Base-by-base conservation (phyloP, 371 early-diverging fungal species). In the Enteropsectra breve region DNA sequence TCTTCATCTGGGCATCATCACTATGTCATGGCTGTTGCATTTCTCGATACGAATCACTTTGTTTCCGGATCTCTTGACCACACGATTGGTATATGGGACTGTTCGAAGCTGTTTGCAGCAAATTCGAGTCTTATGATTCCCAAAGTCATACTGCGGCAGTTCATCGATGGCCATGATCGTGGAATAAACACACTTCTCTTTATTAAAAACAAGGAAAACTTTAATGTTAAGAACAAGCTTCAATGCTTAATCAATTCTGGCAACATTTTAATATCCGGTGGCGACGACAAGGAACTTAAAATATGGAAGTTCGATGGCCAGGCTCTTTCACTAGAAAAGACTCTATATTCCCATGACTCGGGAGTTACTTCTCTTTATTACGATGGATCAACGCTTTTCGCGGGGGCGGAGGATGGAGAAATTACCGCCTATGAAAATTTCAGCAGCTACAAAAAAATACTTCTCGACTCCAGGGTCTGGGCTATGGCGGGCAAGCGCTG, bases 21-120 rank as follows among this genome's bases (percentile, higher is more conserved):
- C 80, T 98, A 97, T 79, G 94, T 96, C n/a, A 97, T 96, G 97
- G 85, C 86, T 63, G 95, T 92, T 1, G 86, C 87, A 75, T 98
- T 96, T 83, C 90, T 95, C 73, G 91, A 92, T 43, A 93, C 95
- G 76, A 92, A 91, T 72, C 90, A 93, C 66, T 85, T 97, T 59
- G 90, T 93, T 1, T 91, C 91, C 21, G 93, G 92, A 0, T 90
- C 90, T 2, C 83, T 96, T 78, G 97, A 98, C 80, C 91, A 92
- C 76, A 94, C 95, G 15, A 88, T 98, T 0, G 84, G 97, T 37
- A 88, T 97, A 2, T 97, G 99, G 99, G 94, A 96, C 79, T 89
- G 91, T 71, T 86, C 88, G 15, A 91, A 90, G 81, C 81, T 79
- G 73, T 63, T 58, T n/a, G 66, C 62, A 48, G 60, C 63, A 53